Conservation (phyloP, 495 filamentous ascomycete species). For the Amniculicola lignicola region DNA sequence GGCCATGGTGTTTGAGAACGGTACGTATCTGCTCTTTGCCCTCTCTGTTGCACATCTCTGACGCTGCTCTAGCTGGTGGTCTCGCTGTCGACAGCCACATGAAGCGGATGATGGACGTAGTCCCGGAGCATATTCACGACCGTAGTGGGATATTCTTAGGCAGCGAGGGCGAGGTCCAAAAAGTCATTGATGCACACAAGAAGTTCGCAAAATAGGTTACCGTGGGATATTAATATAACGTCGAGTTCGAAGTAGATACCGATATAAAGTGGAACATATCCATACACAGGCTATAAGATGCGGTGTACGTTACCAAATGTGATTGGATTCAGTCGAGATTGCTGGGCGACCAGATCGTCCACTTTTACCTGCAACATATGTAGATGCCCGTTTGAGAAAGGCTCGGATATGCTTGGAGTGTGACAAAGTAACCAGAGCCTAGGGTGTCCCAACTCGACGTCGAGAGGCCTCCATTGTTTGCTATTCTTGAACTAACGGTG, state of each 20-base stretch:
- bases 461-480: no score
- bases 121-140: constrained; percentile 93
- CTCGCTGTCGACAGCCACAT: constrained; percentile 86
- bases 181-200: constrained; percentile 73
- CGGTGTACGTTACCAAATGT: constrained; percentile 25
- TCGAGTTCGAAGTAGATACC: background rate
- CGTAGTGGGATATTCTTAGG: constrained; percentile 94
- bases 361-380: background rate
- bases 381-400: no score
- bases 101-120: constrained; percentile 82
- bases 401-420: no score
- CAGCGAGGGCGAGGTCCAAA: constrained; percentile 90
- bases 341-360: constrained; percentile 7
- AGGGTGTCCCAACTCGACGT: no score
- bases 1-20: constrained; percentile 99
- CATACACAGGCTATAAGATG: constrained; percentile 5
- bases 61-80: constrained; percentile 65
- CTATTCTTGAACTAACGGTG: no score
- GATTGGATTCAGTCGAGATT: constrained; percentile 20
- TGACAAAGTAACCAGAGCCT: no score
- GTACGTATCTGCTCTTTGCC: constrained; percentile 56
- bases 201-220: constrained; percentile 41
- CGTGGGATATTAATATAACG: constrained; percentile 3
- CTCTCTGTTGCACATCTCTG: constrained; percentile 3
- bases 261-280: constrained; percentile 5